A percentile compares a stretch with the other conserved stretches of the same genome.
phyloP scores from a whole-genome alignment of 345 rosid genomes.

The Euphorbia tirucalli region DNA sequence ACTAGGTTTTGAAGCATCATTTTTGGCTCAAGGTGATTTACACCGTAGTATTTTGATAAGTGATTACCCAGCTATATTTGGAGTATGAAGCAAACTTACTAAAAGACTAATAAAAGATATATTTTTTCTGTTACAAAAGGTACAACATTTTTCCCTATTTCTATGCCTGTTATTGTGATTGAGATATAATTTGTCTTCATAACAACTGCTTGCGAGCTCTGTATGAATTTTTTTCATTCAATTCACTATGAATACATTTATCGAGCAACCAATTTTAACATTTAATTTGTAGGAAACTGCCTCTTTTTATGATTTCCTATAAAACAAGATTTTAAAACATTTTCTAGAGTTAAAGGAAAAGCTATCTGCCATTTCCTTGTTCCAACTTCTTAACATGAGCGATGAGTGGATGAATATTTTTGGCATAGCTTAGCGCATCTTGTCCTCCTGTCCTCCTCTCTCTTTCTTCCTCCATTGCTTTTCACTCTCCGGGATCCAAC shows the following conservation, averaged over 20 bases:
- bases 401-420: background rate
- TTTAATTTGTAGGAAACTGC: background rate
- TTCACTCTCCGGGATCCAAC: background rate
- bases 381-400: background rate
- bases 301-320: background rate
- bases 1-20: background rate
- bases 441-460: background rate
- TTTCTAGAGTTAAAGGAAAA: too few species aligned
- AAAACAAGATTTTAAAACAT: background rate
- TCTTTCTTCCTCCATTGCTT: background rate
- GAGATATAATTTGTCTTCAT: background rate
- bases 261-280: background rate
- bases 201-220: background rate
- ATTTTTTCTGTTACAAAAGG: background rate
- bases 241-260: background rate
- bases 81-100: conserved; percentile 6
- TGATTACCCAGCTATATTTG: conserved; percentile 1
- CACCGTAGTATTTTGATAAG: background rate
- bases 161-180: background rate
- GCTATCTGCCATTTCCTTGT: background rate
- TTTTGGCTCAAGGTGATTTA: background rate
- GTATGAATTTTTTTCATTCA: background rate
- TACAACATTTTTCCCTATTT: background rate
- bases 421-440: background rate
- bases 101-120: conserved; percentile 2